phyloP scores from a whole-genome alignment of 2,329 filamentous ascomycete genomes.

The Colletotrichum sublineola region DNA sequence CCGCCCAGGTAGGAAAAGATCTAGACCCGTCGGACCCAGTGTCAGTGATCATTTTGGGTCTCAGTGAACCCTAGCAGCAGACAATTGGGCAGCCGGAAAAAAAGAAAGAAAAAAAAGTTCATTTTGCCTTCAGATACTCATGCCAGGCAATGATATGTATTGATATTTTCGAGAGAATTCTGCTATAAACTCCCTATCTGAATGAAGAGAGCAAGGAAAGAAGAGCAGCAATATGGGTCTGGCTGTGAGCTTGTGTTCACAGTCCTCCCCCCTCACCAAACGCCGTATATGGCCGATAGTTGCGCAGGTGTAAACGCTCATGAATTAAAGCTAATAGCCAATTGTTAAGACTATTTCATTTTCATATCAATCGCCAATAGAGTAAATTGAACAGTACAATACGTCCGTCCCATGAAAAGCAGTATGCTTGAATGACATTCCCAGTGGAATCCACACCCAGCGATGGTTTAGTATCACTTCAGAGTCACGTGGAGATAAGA shows the following conservation, averaged over 20 bases:
- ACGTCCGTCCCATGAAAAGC: too few relatives aligned
- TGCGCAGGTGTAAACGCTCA: not conserved
- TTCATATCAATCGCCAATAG: not conserved
- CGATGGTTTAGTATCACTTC: not conserved
- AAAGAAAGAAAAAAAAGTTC: too few relatives aligned
- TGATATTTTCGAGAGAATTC: not conserved
- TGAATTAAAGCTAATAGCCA: not conserved
- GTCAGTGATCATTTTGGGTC: not conserved
- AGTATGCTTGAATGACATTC: not conserved
- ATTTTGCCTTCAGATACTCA: not conserved
- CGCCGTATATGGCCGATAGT: not conserved
- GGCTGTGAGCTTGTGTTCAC: not conserved
- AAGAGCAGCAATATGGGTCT: not conserved
- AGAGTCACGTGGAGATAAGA: slow-evolving; percentile 27
- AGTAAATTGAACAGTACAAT: not conserved
- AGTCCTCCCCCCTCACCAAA: too few relatives aligned
- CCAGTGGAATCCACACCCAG: too few relatives aligned
- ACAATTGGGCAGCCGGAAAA: not conserved
- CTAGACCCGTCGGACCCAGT: not conserved
- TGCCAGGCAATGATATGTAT: too few relatives aligned
- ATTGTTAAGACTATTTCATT: not conserved
- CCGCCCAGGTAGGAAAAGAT: not conserved
- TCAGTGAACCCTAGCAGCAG: not conserved
- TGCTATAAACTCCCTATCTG: too few relatives aligned
- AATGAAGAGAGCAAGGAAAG: not conserved